Evolutionary conservation across 768 basidiomycete species (phyloP), one percentile per base, ranked within the genome.

Genomic region (Kwoniella sp.): DNA sequence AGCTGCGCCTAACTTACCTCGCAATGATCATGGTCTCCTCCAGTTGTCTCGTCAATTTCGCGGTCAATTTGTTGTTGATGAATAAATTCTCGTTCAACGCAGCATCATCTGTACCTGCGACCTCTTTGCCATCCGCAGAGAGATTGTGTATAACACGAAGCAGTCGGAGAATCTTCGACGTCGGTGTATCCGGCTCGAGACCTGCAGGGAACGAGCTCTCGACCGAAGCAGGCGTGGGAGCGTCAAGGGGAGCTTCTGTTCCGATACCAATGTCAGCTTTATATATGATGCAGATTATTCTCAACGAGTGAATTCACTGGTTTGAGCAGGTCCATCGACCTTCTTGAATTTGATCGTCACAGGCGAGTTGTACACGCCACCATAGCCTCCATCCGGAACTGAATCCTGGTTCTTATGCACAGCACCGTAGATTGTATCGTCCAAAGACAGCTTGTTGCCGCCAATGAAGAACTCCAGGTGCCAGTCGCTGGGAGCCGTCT

Each of bases 1-100:
- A 11, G 22, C 57, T 7, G 60, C 13, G 65, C 29, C 66, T 20
- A 68, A 78, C 84, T 67, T 72, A 92, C 93, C 92, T 94, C 1
- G 95, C 96, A 50, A 99, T 93, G 68, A 99, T 96, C 93, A 98
- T 96, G 0, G 93, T 92, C 77, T 99, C 96, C 73, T 99, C 96
- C 48, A 99, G 81, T 78, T 98, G 96, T 37, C 96, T 86, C 13
- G 92, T 93, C n/a, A 99, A 85, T 81, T 99, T 99, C 11, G 96
- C 96, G 1, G 93, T 93, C 28, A 99, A 83, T 81, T 99, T 99
- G 83, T 96, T 97, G 80, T 98, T 99, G 67, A 98, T 87, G 78
- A 99, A 99, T 0, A 91, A 86, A 0, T 91, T 86, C 68, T 93
- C 92, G 1, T 88, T 83, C 20, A 96, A 83, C 66, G 84, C 84